Base-by-base conservation (phyloP, 495 filamentous ascomycete species). In the Parathielavia appendiculata region DNA sequence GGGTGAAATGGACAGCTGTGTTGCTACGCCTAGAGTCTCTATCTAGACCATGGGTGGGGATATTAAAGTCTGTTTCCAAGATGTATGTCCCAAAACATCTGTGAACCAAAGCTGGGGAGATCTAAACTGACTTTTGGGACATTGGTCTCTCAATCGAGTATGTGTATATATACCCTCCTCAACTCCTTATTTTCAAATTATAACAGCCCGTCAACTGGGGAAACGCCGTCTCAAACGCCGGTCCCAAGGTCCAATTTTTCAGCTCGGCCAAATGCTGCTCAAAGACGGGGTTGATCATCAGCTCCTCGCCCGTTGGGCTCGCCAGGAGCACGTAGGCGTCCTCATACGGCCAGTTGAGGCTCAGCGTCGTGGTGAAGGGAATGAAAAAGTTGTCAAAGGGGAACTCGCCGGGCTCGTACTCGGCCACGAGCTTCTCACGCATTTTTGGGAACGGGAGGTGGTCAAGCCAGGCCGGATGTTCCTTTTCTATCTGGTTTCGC, bases 331-430 rank as follows among this genome's bases (percentile, higher is more conserved):
- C 76, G 57, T 86, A 83, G 0, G 79, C 79, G 5, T 80, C 77
- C 54, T 90, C 85, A 68, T 91, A 89, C 0, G 84, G 84, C 90
- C 90, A 95, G 64, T 90, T 90, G 13, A 92, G 63, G 23, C 73
- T 81, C 38, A 95, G 49, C 0, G 85, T 90, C 5, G 80, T 80
- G 0, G 88, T 91, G 62, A 83, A 95, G 0, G 89, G 87, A 34
- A 91, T 80, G 65, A 91, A 90, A 73, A 89, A 91, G 55, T 86
- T 79, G 34, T 92, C 88, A 65, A 92, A 90, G 0, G 80, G 76
- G 48, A 69, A 77, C 36, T 63, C 64, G 2, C 55, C 57, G 3
- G 70, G 63, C 38, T 79, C 80, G 48, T 81, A 78, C 8, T 71
- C 60, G 19, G 67, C 55, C 5, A 84, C 76, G 6, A 90, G 61